Conservation (phyloP, 371 early-diverging fungal genomes). For the Cladochytrium tenue region DNA sequence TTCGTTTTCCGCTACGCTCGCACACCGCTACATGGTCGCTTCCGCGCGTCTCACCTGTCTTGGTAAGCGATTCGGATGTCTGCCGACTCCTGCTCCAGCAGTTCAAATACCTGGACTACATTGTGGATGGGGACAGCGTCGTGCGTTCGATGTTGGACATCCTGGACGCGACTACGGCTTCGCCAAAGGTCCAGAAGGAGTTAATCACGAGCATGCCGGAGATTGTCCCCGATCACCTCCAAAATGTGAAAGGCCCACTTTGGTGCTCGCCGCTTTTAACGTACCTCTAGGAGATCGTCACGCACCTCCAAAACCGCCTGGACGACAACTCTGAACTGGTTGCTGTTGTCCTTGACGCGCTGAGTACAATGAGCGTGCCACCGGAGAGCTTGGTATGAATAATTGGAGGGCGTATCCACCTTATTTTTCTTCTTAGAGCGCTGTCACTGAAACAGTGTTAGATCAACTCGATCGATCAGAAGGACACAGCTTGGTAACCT, state of each 20-base stretch:
- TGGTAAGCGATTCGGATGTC: constrained; percentile 4
- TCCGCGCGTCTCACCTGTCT: no score
- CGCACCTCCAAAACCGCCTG: constrained; percentile 5
- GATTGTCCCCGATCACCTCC: constrained; percentile 16
- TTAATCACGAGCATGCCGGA: constrained; percentile 17
- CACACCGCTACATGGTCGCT: no score
- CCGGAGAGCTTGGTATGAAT: constrained; percentile 1
- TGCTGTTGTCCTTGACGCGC: constrained; percentile 7
- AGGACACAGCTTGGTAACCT: constrained; percentile 5
- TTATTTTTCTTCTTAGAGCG: no score
- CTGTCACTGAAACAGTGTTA: constrained; percentile 12
- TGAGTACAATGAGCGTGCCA: constrained; percentile 17
- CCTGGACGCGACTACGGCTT: constrained; percentile 3
- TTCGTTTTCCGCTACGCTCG: no score
- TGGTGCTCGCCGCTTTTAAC: no score
- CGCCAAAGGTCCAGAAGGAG: constrained; percentile 6
- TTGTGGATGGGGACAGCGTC: constrained; percentile 7
- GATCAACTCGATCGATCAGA: constrained; percentile 5
- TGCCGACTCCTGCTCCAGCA: constrained; percentile 18
- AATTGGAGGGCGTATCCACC: no score
- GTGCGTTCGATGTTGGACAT: constrained; percentile 5
- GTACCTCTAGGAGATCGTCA: constrained; percentile 16
- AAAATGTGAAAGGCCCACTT: background rate
- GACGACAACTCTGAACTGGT: constrained; percentile 6
- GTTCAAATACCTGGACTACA: constrained; percentile 14